Evolutionary conservation across 257 asterid species (phyloP), one percentile per base, ranked within the genome.

Genomic region (Orobanche coerulescens): DNA sequence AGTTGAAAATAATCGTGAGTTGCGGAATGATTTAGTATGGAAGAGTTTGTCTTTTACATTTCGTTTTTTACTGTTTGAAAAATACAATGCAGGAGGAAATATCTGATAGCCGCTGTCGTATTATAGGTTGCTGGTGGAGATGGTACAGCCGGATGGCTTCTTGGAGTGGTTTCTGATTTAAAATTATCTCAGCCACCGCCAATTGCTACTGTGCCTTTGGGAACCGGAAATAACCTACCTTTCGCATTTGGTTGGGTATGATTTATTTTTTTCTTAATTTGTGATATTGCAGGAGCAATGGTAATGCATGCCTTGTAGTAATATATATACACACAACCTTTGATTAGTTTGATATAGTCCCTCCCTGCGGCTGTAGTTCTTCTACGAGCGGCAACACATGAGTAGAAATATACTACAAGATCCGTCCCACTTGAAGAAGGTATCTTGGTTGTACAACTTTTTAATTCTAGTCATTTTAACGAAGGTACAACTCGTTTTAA

Each of bases 141-240:
- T 78, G 98, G 98, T 44, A 93, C 97, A 0, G 98, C 98, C 64
- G 97, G 95, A 50, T 93, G 97, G 98, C 94, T 93, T 75, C 95
- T 89, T 5, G 98, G 97, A 54, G 97, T 93, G 63, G 92, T 93
- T 70, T 84, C 91, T 59, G 98, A 93, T 80, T 86, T 93, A n/a
- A 89, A 77, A 73, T 72, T 93, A 61, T 72, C 97, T 56, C 87
- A 66, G 61, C 88, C 95, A 13, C 98, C 98, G 16, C 95, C 98
- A n/a, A 77, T 93, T 56, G 95, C 97, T 43, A 89, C 97, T 13
- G 74, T 93, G 76, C 97, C 98, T 20, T 63, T 93, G 79, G 98
- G 97, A 73, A 93, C 98, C 25, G 97, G 98, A 71, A 93, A 93
- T 71, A 93, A 93, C 78, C 95, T 89, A 12, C 97, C 98, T 6